Evolutionary conservation across 1,139 yeast genomes (phyloP), one percentile per base, ranked within the genome.

Genomic region (Kurtzmaniella quercitrusa): DNA sequence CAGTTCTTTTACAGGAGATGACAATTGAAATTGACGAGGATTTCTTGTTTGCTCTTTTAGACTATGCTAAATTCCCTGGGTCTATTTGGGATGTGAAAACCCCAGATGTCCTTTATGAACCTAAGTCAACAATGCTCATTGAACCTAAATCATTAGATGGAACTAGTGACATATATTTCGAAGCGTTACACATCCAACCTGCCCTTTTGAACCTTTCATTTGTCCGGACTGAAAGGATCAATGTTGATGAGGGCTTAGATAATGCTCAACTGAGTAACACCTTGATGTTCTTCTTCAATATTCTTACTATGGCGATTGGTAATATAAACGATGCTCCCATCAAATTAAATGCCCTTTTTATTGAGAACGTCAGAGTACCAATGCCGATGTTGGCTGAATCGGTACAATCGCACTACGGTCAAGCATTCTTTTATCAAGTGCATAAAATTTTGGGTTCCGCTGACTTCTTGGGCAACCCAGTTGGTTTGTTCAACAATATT

Each of bases 271-370:
- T 88, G 1, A 82, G 79, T 45, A 86, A 85, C 52, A 74, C 95
- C 0, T 56, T 85, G 45, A 77, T 82, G 75, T 85, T 85, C 62
- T 82, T 90, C 56, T 75, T 88, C 53, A 90, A 93, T 59, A 82
- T 93, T 40, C 69, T 94, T 48, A 90, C 98, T 0, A 91, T 91
- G 98, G 96, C 98, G 0, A 81, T 94, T 51, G 98, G 98, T 24
- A 94, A 93, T 62, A 88, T 94, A 47, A 91, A 93, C 57, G 98
- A 93, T 63, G 98, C 99, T 0, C 98, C 98, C 2, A 88, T 94
- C 34, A 80, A 85, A 55, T 68, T 94, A 57, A 89, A 93, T 58
- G 93, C 98, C 0, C 70, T 94, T 51, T 77, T 89, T 48, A 77
- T 93, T 60, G 97, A 90, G 55, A 94, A 94, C 59, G 82, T 91